Percentiles rank a stretch among this genome's conserved stretches.
These are phyloP conservation scores for Diaporthe vaccinii DNA, from an alignment of 2,329 filamentous ascomycete genomes.

Conservation along the genomic window DNA sequence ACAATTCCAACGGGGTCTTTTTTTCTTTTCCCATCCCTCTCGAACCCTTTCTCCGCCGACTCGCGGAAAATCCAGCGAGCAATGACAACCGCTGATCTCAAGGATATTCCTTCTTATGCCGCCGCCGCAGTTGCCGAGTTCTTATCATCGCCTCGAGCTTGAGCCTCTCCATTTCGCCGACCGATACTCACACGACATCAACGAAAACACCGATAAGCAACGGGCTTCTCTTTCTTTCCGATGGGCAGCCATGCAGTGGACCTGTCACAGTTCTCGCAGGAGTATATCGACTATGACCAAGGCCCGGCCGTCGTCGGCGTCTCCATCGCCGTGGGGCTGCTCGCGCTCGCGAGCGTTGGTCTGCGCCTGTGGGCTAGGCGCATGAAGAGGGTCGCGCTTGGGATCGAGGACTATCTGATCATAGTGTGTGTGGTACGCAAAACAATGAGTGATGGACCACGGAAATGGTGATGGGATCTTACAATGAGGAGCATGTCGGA, in stretches of 20 bases:
- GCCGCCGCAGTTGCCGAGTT: not conserved
- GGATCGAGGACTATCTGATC: slow-evolving; percentile 26
- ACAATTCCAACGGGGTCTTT: not conserved
- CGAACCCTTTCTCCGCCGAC: not conserved
- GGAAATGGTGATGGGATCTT: not conserved
- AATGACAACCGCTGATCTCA: slow-evolving; percentile 7
- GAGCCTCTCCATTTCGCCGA: not conserved
- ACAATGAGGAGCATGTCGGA: not conserved
- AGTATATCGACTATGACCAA: slow-evolving; percentile 24
- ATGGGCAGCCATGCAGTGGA: slow-evolving; percentile 26
- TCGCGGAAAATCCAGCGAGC: not conserved
- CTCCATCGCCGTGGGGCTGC: slow-evolving; percentile 25
- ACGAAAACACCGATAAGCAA: not conserved
- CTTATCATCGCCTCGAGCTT: not conserved
- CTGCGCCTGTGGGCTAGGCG: slow-evolving; percentile 25
- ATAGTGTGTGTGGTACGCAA: slow-evolving; percentile 30
- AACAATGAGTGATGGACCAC: not conserved
- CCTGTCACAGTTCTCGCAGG: slow-evolving; percentile 27
- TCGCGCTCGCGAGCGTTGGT: slow-evolving; percentile 17
- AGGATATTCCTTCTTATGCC: slow-evolving; percentile 4
- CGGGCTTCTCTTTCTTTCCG: not conserved
- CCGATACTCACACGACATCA: not conserved
- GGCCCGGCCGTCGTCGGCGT: slow-evolving; percentile 12
- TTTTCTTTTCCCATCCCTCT: not conserved
- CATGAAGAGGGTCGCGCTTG: slow-evolving; percentile 27